These are phyloP conservation scores for Pythium insidiosum DNA, from an alignment of 352 stramenopile genomes.

Conservation along the genomic window DNA sequence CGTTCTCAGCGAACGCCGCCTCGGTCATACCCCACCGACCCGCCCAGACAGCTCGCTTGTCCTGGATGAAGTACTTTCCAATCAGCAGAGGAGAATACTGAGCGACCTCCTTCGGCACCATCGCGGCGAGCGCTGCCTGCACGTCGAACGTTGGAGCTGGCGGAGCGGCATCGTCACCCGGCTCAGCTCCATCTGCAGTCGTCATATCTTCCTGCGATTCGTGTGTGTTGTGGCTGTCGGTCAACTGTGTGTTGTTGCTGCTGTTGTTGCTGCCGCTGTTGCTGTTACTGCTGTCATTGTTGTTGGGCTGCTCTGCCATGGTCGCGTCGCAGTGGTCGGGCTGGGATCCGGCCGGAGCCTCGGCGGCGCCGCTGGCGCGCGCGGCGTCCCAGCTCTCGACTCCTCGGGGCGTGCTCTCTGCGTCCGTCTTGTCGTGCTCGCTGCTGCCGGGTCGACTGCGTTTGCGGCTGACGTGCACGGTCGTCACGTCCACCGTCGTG, in stretches of 20 bases:
- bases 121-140: constrained; percentile 9
- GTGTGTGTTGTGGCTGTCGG: neutral
- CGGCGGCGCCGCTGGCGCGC: neutral
- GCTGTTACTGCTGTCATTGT: neutral
- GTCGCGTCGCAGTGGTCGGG: neutral
- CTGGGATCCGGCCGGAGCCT: neutral
- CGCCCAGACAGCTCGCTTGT: constrained; percentile 72
- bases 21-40: constrained; percentile 83
- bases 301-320: constrained; percentile 11
- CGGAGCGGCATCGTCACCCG: neutral
- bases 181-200: neutral
- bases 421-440: constrained; percentile 1
- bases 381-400: neutral
- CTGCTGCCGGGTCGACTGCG: constrained; percentile 10
- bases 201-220: neutral
- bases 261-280: constrained; percentile 3
- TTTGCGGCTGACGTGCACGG: constrained; percentile 10
- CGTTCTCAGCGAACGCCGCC: constrained; percentile 61
- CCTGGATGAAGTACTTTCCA: constrained; percentile 80
- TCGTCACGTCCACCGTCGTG: neutral
- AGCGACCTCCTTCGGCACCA: constrained; percentile 45
- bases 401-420: too few relatives aligned
- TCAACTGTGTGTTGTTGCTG: neutral
- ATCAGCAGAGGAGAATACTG: constrained; percentile 69
- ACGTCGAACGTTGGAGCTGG: neutral